Evolutionary conservation across 495 filamentous ascomycete genomes (phyloP).

Genomic region (Bathelium albidoporum): DNA sequence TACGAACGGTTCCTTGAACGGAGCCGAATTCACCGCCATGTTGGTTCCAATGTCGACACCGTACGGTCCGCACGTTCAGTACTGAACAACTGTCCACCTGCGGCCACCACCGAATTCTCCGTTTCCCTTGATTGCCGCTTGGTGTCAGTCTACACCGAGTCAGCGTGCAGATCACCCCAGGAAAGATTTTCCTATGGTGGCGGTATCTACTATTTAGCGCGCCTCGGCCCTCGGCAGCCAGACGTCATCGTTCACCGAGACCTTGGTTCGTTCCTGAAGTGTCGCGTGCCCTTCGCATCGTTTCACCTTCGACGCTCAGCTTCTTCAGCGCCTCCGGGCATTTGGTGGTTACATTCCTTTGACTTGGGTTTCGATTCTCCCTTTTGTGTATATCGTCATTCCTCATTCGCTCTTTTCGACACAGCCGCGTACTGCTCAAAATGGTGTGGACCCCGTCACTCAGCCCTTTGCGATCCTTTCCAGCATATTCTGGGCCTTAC

Average conservation of each 20-base stretch:
- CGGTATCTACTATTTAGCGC: background rate
- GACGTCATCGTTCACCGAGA: background rate
- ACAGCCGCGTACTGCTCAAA: background rate
- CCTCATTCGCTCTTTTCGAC: background rate
- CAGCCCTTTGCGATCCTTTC: slow-evolving; percentile 53
- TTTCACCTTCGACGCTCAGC: background rate
- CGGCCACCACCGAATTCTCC: too few relatives aligned
- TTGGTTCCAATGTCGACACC: background rate
- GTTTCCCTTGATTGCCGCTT: too few relatives aligned
- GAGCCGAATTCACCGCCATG: background rate
- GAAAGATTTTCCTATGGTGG: background rate
- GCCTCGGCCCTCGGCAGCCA: background rate
- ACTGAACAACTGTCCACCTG: too few relatives aligned
- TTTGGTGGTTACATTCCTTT: background rate
- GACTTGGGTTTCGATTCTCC: background rate
- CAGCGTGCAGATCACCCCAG: background rate
- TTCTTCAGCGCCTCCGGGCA: background rate
- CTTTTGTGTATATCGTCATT: background rate
- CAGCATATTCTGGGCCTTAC: slow-evolving; percentile 59
- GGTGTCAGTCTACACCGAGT: too few relatives aligned
- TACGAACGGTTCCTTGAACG: background rate
- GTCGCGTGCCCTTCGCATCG: background rate
- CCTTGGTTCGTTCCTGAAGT: background rate
- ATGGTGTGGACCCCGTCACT: background rate
- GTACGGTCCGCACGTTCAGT: too few relatives aligned